Base-by-base conservation (phyloP, 2,329 filamentous ascomycete species). In the Chrysoporthe deuterocubensis region DNA sequence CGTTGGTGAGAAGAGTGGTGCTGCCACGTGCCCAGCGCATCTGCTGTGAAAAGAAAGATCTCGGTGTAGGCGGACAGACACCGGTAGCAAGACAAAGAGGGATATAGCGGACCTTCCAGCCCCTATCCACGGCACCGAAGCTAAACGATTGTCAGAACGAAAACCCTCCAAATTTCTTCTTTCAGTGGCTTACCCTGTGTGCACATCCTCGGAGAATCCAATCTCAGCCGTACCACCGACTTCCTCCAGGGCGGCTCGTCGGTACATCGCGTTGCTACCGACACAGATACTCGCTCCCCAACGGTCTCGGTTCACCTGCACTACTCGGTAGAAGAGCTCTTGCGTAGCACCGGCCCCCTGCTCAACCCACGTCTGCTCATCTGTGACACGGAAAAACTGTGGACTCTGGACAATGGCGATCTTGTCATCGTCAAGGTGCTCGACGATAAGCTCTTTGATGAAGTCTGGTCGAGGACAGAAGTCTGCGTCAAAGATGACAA, bases 121-220 rank as follows among this genome's bases (percentile, higher is more conserved):
- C 79, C 62, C 78, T 76, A 63, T 79, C 76, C n/a, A 81, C 77
- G 9, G 78, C 80, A 50, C 78, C 78, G 54, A 81, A 80, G 6
- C 75, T 77, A 40, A 37, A 8, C 3, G 2, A 2, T 14, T 21
- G 56, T 65, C 18, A 70, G 61, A 3, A 50, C 67, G 42, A 46
- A 40, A 16, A 2, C 7, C 4, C 37, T 14, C 14, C 37, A 4
- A 26, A 26, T 21, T 16, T 13, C 7, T 11, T 11, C 3, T n/a
- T 16, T 18, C 2, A 11, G 37, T 1, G 34, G 71, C 75, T 70
- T 62, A 77, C 75, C 80, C 80, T 9, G 80, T 81, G 69, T 81
- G 79, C n/a, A 81, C 79, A 68, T 81, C 80, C 73, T 81, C 80
- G 7, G 78, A 81, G 71, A 79, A 81, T 1, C 78, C 79, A 71